Evolutionary conservation across 2,329 filamentous ascomycete genomes (phyloP), one percentile per base, ranked within the genome.

Genomic region (Fusarium torulosum): DNA sequence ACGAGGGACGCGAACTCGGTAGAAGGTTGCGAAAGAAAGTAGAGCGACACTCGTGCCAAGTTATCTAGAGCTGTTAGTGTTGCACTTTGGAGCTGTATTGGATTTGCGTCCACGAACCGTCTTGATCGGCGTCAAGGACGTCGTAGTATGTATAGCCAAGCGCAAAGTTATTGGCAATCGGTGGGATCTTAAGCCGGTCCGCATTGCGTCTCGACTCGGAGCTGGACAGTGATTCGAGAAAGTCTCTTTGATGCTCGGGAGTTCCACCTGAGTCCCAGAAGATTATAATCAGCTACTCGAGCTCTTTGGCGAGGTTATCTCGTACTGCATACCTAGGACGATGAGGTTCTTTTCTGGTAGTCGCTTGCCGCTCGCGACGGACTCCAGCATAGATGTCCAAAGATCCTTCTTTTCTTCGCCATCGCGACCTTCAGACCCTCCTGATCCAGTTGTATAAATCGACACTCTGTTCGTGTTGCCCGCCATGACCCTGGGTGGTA

Each of bases 61-160:
- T 91, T 95, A 81, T 97, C 94, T 95, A 63, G n/a, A 49, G n/a
- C 17, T 33, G 50, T 78, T 59, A 77, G 74, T 46, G 21, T 9
- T 17, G 25, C 37, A 33, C 20, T 27, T 6, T 23, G 20, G 42
- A 51, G 23, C 38, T 35, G 9, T 31, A 29, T 19, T 27, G 50
- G 35, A 15, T 15, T 27, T 33, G 17, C n/a, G 45, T 47, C 17
- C 19, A 74, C 79, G 60, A 79, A 94, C 92, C 92, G 84, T 97
- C 95, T 78, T 97, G 94, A 76, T 97, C 94, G 57, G 93, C 91
- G 79, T 97, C 94, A 37, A 97, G 85, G 37, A 97, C 93, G 79
- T 97, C 93, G 77, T 96, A 93, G 80, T 97, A 97, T 53, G 94
- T 97, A 78, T 97, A 97, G 51, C 94, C 94, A 61, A 97, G 82